Evolutionary conservation across 805 yeast genomes (phyloP), one percentile per base, ranked within the genome.

Genomic region (Komagataella populi): DNA sequence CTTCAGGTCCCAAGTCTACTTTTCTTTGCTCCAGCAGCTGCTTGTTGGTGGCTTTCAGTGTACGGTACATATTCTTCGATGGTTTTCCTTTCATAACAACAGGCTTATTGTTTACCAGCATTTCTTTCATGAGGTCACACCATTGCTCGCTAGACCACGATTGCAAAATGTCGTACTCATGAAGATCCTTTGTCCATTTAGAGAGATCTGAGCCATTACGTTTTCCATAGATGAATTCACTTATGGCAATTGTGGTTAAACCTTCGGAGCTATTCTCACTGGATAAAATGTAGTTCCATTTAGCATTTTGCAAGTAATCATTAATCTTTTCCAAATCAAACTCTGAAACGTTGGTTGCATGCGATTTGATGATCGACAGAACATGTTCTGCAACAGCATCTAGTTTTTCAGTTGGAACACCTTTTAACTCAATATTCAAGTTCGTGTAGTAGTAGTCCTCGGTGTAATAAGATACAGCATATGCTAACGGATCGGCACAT

Each of bases 201-300:
- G 69, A 65, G 53, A 91, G 68, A 51, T 81, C 80, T 6, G 75
- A 63, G 1, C 86, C 86, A 52, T 79, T 80, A 2, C 64, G 58
- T 48, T 78, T 70, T 49, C 96, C 96, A 60, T 91, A 93, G 7
- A 88, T 61, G 63, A 88, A 91, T 58, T 87, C 95, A 44, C 73
- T 73, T 50, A 88, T 84, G 6, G 89, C 88, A 53, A 81, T 71
- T 47, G 76, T 77, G 0, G 88, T 75, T 50, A 89, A 70, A 4
- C 72, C 68, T 23, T 76, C 76, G 3, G 90, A 74, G 20, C 79
- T 76, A 54, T 77, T 80, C 64, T 86, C 95, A 44, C 83, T 71
- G 46, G 74, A 74, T 49, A 78, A 73, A 16, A 84, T 68, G 55
- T 74, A 79, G 58, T 80, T 80, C 70, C 83, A 74, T 62, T 73